phyloP scores from a whole-genome alignment of 306 rosid genomes.

The peach (Prunus persica) region DNA sequence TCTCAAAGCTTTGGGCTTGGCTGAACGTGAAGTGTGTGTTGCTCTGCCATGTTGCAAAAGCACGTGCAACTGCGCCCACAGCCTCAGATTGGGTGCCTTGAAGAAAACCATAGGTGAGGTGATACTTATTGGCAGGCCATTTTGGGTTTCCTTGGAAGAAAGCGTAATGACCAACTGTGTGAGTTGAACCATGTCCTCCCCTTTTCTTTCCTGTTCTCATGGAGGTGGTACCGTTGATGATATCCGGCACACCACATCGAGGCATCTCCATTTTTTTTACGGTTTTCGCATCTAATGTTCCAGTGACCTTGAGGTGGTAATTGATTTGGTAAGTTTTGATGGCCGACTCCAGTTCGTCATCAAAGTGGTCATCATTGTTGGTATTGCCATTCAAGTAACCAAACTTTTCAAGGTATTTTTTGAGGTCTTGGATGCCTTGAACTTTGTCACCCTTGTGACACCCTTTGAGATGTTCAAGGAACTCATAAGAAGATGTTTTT shows the following conservation, averaged over 20 bases:
- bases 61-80: constrained; percentile 8
- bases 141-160: constrained; percentile 5
- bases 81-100: neutral
- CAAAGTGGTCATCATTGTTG: constrained; percentile 18
- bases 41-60: constrained; percentile 26
- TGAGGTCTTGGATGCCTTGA: constrained; percentile 35
- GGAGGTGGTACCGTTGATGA: no score
- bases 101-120: constrained; percentile 13
- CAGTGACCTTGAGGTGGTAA: constrained; percentile 21
- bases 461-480: constrained; percentile 33
- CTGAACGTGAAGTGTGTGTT: constrained; percentile 18
- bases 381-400: constrained; percentile 33
- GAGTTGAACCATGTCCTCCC: neutral
- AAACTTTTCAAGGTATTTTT: constrained; percentile 30
- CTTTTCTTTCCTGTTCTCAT: neutral
- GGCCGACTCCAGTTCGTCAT: constrained; percentile 32
- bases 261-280: neutral
- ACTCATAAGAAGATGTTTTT: constrained; percentile 24
- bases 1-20: neutral
- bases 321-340: constrained; percentile 39
- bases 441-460: constrained; percentile 33
- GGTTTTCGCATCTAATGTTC: constrained; percentile 30
- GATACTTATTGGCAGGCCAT: constrained; percentile 27
- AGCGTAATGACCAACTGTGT: constrained; percentile 12
- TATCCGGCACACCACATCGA: no score